These are phyloP conservation scores for Ceratocystis variospora DNA, from an alignment of 2,329 filamentous ascomycete genomes.

Conservation along the genomic window DNA sequence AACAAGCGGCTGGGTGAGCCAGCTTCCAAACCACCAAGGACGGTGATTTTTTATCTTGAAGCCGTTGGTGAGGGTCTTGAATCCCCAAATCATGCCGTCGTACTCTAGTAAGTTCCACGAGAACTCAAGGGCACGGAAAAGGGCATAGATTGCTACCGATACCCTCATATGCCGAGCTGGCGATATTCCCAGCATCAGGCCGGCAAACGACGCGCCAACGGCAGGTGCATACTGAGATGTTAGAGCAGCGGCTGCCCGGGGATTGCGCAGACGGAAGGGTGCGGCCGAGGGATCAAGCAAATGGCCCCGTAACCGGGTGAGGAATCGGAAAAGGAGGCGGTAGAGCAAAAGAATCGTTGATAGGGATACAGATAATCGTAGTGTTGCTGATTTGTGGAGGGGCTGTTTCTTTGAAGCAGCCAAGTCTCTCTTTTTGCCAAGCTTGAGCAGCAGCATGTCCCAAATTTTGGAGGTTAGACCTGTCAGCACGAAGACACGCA, in stretches of 20 bases:
- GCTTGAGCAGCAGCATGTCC: slow-evolving; percentile 36
- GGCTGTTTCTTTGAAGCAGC: slow-evolving; percentile 34
- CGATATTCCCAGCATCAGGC: slow-evolving; percentile 66
- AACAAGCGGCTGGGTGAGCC: slow-evolving; percentile 64
- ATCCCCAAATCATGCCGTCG: slow-evolving; percentile 53
- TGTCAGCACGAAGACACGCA: slow-evolving; percentile 31
- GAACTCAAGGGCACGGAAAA: slow-evolving; percentile 74
- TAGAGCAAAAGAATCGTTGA: slow-evolving; percentile 80
- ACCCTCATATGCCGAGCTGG: slow-evolving; percentile 53
- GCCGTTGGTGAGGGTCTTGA: slow-evolving; percentile 25
- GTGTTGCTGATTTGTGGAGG: slow-evolving; percentile 50
- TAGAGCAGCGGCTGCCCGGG: slow-evolving; percentile 56
- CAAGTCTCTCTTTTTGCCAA: slow-evolving; percentile 33
- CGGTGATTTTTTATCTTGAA: slow-evolving; percentile 44
- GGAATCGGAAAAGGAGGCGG: slow-evolving; percentile 79
- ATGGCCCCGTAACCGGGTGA: slow-evolving; percentile 62
- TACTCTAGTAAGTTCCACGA: slow-evolving; percentile 72
- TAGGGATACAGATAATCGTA: slow-evolving; percentile 68
- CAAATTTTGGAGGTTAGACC: slow-evolving; percentile 50
- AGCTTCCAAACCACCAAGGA: slow-evolving; percentile 76
- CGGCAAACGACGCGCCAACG: slow-evolving; percentile 77
- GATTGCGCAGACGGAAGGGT: slow-evolving; percentile 73
- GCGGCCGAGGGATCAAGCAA: slow-evolving; percentile 67
- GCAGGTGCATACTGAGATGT: slow-evolving; percentile 77
- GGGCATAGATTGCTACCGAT: slow-evolving; percentile 66